phyloP scores from a whole-genome alignment of 2,329 filamentous ascomycete species.

The Blumeriella jaapii region DNA sequence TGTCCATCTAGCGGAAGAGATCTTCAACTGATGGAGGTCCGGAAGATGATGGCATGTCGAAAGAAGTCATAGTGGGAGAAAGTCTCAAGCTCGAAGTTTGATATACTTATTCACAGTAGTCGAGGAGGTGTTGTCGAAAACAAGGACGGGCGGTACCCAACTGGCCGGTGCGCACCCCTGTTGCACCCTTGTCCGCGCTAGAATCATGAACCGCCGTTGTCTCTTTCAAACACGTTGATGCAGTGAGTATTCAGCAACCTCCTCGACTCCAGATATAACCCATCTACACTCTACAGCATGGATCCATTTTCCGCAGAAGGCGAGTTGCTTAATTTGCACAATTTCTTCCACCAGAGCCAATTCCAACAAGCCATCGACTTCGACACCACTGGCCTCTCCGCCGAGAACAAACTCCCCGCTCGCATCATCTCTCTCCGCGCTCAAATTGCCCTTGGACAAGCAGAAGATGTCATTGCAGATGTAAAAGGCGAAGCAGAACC shows the following conservation, averaged over 20 bases:
- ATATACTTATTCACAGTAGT: too few relatives aligned
- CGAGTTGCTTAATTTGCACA: constrained; percentile 62
- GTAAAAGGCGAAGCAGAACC: constrained; percentile 54
- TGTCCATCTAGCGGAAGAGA: too few relatives aligned
- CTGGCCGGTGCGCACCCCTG: too few relatives aligned
- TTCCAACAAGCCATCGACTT: constrained; percentile 80
- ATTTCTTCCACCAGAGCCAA: constrained; percentile 67
- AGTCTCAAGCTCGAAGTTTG: too few relatives aligned
- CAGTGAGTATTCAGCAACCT: too few relatives aligned
- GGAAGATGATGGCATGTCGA: too few relatives aligned
- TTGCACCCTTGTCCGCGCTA: not conserved
- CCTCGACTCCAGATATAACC: too few relatives aligned
- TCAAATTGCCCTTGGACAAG: constrained; percentile 70
- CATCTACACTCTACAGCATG: too few relatives aligned
- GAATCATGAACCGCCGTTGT: not conserved
- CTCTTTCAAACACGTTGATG: constrained; percentile 16
- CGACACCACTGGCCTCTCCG: constrained; percentile 66
- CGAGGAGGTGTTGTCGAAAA: too few relatives aligned
- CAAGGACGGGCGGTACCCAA: too few relatives aligned
- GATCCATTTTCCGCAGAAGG: constrained; percentile 61
- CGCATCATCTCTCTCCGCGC: constrained; percentile 72
- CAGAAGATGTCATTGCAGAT: constrained; percentile 59
- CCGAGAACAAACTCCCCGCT: constrained; percentile 66
- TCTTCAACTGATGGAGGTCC: too few relatives aligned
- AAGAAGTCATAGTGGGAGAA: too few relatives aligned